Conservation (phyloP, 1,139 yeast species). For the Taiozyma sp. region DNA sequence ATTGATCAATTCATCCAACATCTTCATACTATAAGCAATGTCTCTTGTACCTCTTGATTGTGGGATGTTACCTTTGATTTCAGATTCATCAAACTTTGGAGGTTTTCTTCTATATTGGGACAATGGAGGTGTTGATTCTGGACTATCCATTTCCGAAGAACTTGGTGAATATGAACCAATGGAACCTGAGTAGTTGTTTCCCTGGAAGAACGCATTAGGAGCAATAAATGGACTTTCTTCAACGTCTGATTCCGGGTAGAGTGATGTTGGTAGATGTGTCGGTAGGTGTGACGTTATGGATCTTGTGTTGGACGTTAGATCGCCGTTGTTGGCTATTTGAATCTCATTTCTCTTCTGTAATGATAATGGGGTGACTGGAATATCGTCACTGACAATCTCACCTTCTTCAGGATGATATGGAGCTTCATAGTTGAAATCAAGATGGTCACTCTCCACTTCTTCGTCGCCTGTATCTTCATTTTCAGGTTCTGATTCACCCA, state of each 20-base stretch:
- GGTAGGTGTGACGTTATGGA: neutral
- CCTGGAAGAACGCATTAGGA: constrained; percentile 21
- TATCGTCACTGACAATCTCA: constrained; percentile 28
- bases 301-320: neutral
- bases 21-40: constrained; percentile 24
- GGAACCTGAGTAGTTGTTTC: constrained; percentile 22
- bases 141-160: constrained; percentile 33
- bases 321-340: constrained; percentile 1
- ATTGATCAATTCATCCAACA: constrained; percentile 24
- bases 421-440: constrained; percentile 17
- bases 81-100: constrained; percentile 1
- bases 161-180: constrained; percentile 41
- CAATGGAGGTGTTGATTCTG: constrained; percentile 20
- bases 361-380: constrained; percentile 19
- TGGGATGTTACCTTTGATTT: constrained; percentile 22
- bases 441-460: constrained; percentile 22
- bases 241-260: constrained; percentile 14
- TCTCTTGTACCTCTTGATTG: constrained; percentile 22
- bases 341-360: neutral
- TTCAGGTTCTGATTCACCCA: constrained; percentile 21
- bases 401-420: constrained; percentile 24
- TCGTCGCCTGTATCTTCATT: constrained; percentile 13
- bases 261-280: neutral
- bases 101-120: constrained; percentile 5
- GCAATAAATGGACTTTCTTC: constrained; percentile 23